Conservation (phyloP, 2,329 filamentous ascomycete genomes). For the Clonostachys chloroleuca region DNA sequence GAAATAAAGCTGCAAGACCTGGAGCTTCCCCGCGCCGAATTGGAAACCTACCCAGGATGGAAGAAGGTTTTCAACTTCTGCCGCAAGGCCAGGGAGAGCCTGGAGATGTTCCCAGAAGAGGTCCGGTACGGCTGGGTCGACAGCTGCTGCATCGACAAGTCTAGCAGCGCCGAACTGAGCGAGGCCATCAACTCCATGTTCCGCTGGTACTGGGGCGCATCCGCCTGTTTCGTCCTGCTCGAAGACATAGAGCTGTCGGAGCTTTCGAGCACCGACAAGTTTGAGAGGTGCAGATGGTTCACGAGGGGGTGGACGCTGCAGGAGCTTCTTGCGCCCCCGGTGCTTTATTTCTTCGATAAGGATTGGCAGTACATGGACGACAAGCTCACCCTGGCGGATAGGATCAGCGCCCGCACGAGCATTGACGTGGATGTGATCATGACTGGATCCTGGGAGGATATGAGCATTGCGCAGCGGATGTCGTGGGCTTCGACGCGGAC, state of each 20-base stretch:
- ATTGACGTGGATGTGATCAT: conserved; percentile 1
- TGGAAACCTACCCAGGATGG: neutral
- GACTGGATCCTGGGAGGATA: neutral
- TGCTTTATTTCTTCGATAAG: conserved; percentile 7
- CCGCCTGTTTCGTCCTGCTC: conserved; percentile 6
- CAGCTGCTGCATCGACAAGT: conserved; percentile 12
- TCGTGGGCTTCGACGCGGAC: conserved; percentile 9
- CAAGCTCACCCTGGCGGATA: neutral
- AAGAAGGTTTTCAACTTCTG: neutral
- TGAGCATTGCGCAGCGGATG: conserved; percentile 2
- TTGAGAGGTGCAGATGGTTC: conserved; percentile 1
- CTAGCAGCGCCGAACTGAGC: conserved; percentile 7
- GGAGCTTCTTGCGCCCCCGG: conserved; percentile 6
- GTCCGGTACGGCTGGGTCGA: conserved; percentile 9
- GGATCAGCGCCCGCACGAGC: conserved; percentile 1
- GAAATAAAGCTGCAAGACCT: conserved; percentile 15
- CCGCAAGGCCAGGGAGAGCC: neutral
- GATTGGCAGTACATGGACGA: conserved; percentile 12
- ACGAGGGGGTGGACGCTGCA: conserved; percentile 8
- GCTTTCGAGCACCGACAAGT: too few species aligned
- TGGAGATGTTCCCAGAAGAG: neutral
- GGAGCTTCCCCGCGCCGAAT: too few species aligned
- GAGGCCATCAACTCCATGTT: conserved; percentile 9
- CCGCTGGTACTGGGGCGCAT: conserved; percentile 7
- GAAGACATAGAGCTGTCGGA: conserved; percentile 1